Evolutionary conservation across 495 filamentous ascomycete genomes (phyloP).

Genomic region (Daldinia caldariorum): DNA sequence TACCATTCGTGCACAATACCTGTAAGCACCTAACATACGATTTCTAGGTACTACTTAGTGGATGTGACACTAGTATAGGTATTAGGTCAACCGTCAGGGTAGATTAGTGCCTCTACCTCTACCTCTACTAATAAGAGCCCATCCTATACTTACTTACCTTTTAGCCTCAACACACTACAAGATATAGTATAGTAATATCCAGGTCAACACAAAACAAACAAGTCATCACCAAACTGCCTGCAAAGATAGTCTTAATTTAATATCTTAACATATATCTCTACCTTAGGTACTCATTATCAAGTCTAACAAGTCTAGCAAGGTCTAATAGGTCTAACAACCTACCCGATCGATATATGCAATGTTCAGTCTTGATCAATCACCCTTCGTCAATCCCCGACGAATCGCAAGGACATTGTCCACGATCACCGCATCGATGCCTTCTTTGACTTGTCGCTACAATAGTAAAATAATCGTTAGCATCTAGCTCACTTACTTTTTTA

Average conservation of each 20-base stretch:
- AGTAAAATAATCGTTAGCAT: constrained; percentile 39
- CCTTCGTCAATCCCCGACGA: constrained; percentile 59
- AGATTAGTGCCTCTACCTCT: too few species aligned
- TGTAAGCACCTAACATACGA: too few species aligned
- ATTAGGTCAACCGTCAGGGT: too few species aligned
- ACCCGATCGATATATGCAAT: neutral
- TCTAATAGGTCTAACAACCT: neutral
- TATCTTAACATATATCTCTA: neutral
- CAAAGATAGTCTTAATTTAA: neutral
- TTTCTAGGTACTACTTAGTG: too few species aligned
- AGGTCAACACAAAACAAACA: neutral
- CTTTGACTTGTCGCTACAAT: constrained; percentile 82
- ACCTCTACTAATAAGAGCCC: neutral
- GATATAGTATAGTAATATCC: neutral
- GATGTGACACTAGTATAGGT: neutral
- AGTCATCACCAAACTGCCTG: neutral
- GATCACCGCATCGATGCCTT: constrained; percentile 97
- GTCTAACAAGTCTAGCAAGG: neutral
- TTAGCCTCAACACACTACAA: neutral
- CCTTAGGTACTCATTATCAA: neutral
- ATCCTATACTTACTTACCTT: neutral
- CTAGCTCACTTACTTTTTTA: neutral
- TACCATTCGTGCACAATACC: neutral
- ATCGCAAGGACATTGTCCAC: constrained; percentile 92
- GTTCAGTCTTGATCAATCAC: constrained; percentile 25